phyloP scores from a whole-genome alignment of 2,329 filamentous ascomycete genomes.

The Colletotrichum orbiculare region DNA sequence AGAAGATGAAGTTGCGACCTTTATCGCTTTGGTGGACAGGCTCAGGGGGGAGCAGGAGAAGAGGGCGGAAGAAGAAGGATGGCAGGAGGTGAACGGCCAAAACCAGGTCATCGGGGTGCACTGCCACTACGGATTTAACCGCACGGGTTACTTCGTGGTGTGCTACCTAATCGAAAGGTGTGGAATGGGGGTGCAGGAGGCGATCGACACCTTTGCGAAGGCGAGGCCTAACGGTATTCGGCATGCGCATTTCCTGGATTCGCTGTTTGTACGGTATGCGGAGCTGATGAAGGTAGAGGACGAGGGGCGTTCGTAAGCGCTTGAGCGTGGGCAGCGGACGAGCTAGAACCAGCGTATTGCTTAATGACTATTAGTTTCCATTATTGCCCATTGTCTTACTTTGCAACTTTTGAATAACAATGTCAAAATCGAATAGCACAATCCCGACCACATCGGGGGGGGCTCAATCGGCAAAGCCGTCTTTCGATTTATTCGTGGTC shows the following conservation, averaged over 20 bases:
- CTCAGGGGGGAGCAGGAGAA: conserved; percentile 67
- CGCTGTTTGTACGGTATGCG: conserved; percentile 82
- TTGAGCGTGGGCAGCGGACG: background rate
- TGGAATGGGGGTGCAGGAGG: conserved; percentile 77
- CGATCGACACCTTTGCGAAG: conserved; percentile 80
- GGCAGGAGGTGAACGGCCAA: conserved; percentile 49
- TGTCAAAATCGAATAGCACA: too few species aligned
- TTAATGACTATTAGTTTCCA: background rate
- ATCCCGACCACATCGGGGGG: too few species aligned
- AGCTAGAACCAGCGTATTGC: too few species aligned
- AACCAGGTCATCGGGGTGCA: conserved; percentile 80
- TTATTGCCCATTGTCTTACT: too few species aligned
- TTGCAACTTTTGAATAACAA: too few species aligned
- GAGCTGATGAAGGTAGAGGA: conserved; percentile 38
- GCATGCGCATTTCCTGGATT: conserved; percentile 89
- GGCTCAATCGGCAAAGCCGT: too few species aligned
- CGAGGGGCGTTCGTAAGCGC: background rate
- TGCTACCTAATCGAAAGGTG: conserved; percentile 89
- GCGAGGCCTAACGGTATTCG: conserved; percentile 85
- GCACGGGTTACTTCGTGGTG: conserved; percentile 90
- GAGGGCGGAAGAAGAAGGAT: conserved; percentile 55
- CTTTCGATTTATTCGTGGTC: too few species aligned
- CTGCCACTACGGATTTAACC: conserved; percentile 96
- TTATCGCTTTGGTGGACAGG: conserved; percentile 68
- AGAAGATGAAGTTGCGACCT: conserved; percentile 62